Base-by-base conservation (phyloP, 192 early-diverging fungal genomes). In the Coemansia sp. region DNA sequence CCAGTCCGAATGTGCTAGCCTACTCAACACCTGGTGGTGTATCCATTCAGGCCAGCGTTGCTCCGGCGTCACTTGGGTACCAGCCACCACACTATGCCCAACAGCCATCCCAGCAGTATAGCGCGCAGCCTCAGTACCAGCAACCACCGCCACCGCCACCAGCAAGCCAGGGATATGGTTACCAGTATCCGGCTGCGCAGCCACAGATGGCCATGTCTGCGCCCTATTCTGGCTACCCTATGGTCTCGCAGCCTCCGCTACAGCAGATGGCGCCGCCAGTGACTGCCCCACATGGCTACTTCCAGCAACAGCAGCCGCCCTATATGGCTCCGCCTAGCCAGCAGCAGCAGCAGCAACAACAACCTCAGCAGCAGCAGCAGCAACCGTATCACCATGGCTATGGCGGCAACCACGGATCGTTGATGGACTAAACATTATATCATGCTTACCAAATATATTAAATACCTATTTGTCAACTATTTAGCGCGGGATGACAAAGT, bases 361-460 rank as follows among this genome's bases (percentile, higher is more conserved):
- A 57, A 34, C 69, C 47, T 65, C 72, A 63, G 12, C 76, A 70
- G 60, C 73, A 75, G 68, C 71, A 70, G n/a, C 75, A 74, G 29
- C 71, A 67, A 36, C 72, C 70, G 38, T 82, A 77, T 47, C 77
- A 73, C 47, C 81, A 84, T 65, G 81, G 81, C 41, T 84, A 84
- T 34, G 81, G 81, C 33, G 81, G 81, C 54, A 84, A 79, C 62
- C 64, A 71, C 22, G 71, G 70, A 4, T 75, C 80, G 33, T 61
- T 84, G 59, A 84, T 84, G 81, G 81, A 84, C 63, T 84, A 70
- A 54, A 36, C 6, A 3, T 12, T 36, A 36, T 36, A 36, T 36
- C 3, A 0, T 38, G 36, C 36, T 38, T 38, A 38, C 36, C 29
- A 11, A 16, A 29, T 69, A 41, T 40, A 31, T 59, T 1, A 16